phyloP scores from a whole-genome alignment of 2,329 filamentous ascomycete species.

The Fusarium sambucinum region DNA sequence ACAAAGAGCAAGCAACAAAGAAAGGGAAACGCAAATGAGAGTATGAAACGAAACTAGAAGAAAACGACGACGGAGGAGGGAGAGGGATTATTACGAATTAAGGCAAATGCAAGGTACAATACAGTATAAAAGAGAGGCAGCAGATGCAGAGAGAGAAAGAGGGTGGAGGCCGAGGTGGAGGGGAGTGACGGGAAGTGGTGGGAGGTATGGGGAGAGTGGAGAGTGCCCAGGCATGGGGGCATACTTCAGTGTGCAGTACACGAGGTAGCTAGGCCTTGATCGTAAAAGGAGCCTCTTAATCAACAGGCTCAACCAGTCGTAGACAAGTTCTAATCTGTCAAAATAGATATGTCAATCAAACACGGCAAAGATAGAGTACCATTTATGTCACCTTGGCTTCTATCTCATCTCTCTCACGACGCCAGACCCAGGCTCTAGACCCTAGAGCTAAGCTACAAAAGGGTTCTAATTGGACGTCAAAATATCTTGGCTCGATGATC shows the following conservation, averaged over 20 bases:
- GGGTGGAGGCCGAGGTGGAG: slow-evolving; percentile 15
- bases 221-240: background rate
- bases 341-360: slow-evolving; percentile 14
- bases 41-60: slow-evolving; percentile 17
- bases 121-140: slow-evolving; percentile 22
- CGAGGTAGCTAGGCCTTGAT: too few species aligned
- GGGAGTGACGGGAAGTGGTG: slow-evolving; percentile 28
- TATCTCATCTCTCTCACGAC: slow-evolving; percentile 21
- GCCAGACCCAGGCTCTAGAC: slow-evolving; percentile 19
- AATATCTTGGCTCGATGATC: slow-evolving; percentile 30
- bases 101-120: slow-evolving; percentile 25
- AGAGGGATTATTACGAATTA: slow-evolving; percentile 37
- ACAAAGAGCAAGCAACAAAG: slow-evolving; percentile 27
- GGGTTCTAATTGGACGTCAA: slow-evolving; percentile 12
- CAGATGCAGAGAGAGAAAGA: slow-evolving; percentile 7
- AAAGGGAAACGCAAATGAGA: slow-evolving; percentile 20
- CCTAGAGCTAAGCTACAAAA: slow-evolving; percentile 10
- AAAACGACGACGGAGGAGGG: slow-evolving; percentile 21
- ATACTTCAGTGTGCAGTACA: background rate
- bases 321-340: slow-evolving; percentile 7
- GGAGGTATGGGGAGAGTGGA: slow-evolving; percentile 31
- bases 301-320: slow-evolving; percentile 24
- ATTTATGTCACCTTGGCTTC: slow-evolving; percentile 18
- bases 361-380: background rate
- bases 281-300: slow-evolving; percentile 21